Base-by-base conservation (phyloP, 2,329 filamentous ascomycete species). In the Chaetoscypha palmicola region DNA sequence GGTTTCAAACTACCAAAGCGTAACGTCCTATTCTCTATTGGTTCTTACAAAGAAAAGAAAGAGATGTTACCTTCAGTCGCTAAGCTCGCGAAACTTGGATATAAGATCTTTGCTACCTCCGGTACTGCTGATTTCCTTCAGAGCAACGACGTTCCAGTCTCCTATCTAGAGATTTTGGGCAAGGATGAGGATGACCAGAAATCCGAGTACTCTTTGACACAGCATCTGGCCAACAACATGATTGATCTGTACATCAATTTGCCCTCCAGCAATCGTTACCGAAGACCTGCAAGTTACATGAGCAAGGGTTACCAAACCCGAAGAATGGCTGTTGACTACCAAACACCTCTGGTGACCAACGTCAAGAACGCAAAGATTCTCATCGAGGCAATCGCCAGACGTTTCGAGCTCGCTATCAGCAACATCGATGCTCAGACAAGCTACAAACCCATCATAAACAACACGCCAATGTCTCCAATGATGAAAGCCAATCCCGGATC, bases 171-270 rank as follows among this genome's bases (percentile, higher is more conserved):
- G 66, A 82, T 90, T 23, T 78, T 98, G 10, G 78, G 77, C 41
- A 80, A 83, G 46, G 76, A 83, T 51, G 79, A 89, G 51, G 84
- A 89, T 55, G 83, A 89, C 50, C 87, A 94, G 64, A 90, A 91
- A 66, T 87, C 89, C 0, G 92, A 98, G 68, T 98, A 94, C 70
- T 98, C 92, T 7, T 76, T 98, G 50, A 96, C 89, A 1, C 89
- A 97, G 69, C 91, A 96, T 70, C 71, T 98, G 67, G 86, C 91
- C 46, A 97, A 95, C 71, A 97, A 97, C 70, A 82, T 92, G 66
- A 98, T 98, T 59, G 91, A 97, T 65, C 71, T 98, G 48, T 98
- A 98, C 72, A 96, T 98, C 80, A 98, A 98, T 67, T 68, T 98
- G 67, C 92, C 92, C n/a, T 97, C 92, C 10, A 95, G 79, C 77